Evolutionary conservation across 2,329 filamentous ascomycete species (phyloP).

Genomic region (Aspergillus glaucus): DNA sequence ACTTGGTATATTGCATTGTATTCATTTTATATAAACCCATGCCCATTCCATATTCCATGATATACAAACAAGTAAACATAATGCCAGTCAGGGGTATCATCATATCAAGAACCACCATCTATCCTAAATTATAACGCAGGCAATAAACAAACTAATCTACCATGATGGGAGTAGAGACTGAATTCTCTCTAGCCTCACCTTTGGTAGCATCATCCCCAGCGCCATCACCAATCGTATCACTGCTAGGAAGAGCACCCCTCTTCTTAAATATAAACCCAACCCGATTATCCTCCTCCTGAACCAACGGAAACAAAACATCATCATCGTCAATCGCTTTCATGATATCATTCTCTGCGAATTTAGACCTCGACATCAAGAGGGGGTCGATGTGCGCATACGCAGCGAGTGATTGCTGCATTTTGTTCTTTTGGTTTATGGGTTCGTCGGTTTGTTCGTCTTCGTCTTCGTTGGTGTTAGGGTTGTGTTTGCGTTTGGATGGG

Average conservation of each 20-base stretch:
- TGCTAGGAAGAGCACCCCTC: background rate
- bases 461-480: background rate
- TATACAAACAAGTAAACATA: no score
- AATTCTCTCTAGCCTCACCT: background rate
- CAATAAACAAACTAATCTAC: background rate
- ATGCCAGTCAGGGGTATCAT: background rate
- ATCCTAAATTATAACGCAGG: background rate
- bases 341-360: constrained; percentile 9
- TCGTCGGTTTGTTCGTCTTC: constrained; percentile 7
- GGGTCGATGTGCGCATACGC: constrained; percentile 41
- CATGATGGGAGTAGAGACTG: background rate
- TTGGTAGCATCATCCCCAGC: constrained; percentile 1
- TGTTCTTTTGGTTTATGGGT: constrained; percentile 21
- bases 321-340: constrained; percentile 27
- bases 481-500: background rate
- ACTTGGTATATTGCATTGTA: background rate
- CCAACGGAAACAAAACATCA: constrained; percentile 26
- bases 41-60: no score
- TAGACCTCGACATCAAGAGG: constrained; percentile 13
- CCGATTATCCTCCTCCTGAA: constrained; percentile 34
- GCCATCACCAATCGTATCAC: constrained; percentile 10
- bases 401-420: constrained; percentile 38
- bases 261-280: constrained; percentile 38
- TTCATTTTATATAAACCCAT: no score
- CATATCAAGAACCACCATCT: background rate